Evolutionary conservation across 2,329 filamentous ascomycete species (phyloP).

Genomic region (Alternaria triticina): DNA sequence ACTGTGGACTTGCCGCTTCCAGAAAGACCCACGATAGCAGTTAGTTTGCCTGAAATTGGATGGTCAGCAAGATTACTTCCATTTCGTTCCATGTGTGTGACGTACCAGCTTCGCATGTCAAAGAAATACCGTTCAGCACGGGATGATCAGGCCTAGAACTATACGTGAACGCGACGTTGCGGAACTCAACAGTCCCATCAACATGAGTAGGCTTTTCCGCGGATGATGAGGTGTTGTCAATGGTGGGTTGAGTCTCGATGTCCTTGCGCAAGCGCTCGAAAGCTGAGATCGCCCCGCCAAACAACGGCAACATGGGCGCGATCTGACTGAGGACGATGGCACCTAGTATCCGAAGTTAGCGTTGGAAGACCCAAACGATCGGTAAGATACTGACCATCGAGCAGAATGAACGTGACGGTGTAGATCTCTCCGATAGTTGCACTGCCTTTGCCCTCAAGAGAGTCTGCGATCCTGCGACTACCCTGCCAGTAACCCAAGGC

Average conservation of each 20-base stretch:
- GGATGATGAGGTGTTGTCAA: slow-evolving; percentile 46
- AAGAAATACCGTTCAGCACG: slow-evolving; percentile 48
- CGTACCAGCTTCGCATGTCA: slow-evolving; percentile 42
- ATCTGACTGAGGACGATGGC: slow-evolving; percentile 56
- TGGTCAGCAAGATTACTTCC: not conserved
- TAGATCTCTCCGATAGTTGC: slow-evolving; percentile 57
- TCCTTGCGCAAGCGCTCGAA: slow-evolving; percentile 65
- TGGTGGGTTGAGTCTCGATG: slow-evolving; percentile 57
- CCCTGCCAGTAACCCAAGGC: slow-evolving; percentile 73
- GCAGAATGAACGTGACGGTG: slow-evolving; percentile 62
- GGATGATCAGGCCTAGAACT: slow-evolving; percentile 49
- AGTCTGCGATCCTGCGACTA: slow-evolving; percentile 60
- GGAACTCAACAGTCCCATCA: slow-evolving; percentile 57
- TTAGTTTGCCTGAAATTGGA: slow-evolving; percentile 37
- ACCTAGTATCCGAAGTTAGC: slow-evolving; percentile 31
- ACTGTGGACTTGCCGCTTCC: slow-evolving; percentile 54
- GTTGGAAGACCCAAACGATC: not conserved
- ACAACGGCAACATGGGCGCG: slow-evolving; percentile 58
- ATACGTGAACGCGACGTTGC: slow-evolving; percentile 51
- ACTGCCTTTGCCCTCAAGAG: slow-evolving; percentile 42
- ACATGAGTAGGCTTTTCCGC: slow-evolving; percentile 30
- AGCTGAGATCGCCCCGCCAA: slow-evolving; percentile 58
- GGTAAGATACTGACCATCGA: slow-evolving; percentile 51
- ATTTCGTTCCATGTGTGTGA: not conserved
- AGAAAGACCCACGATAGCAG: slow-evolving; percentile 53